Evolutionary conservation across 805 yeast species (phyloP).

Genomic region (Starmerella sirachaensis): DNA sequence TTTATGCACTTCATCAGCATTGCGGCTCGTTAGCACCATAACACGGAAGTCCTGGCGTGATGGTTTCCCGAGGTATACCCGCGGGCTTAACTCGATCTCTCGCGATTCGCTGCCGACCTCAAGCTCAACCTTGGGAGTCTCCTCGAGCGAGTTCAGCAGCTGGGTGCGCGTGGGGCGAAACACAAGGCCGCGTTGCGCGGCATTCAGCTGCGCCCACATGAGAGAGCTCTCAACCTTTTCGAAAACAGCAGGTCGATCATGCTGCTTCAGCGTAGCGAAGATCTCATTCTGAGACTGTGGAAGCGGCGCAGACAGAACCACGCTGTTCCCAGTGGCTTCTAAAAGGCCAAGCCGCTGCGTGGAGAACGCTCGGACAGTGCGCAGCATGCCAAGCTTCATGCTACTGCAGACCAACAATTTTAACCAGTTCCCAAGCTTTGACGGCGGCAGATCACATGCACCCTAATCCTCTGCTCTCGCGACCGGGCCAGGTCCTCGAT

Average conservation of each 20-base stretch:
- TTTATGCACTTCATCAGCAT: conserved; percentile 18
- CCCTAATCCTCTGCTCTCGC: no score
- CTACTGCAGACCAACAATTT: no score
- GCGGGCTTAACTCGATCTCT: conserved; percentile 14
- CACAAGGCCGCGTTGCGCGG: conserved; percentile 18
- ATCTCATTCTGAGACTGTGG: conserved; percentile 5
- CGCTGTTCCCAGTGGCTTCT: not conserved
- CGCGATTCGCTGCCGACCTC: conserved; percentile 3
- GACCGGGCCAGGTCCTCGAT: no score
- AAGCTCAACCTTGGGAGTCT: conserved; percentile 1
- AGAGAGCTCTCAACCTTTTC: conserved; percentile 16
- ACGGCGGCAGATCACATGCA: no score
- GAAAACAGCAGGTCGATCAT: conserved; percentile 9
- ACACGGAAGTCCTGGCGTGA: conserved; percentile 18
- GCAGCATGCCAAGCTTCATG: not conserved
- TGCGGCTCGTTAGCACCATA: conserved; percentile 15
- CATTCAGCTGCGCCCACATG: conserved; percentile 18
- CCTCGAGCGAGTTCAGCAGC: conserved; percentile 1
- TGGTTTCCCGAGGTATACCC: conserved; percentile 23
- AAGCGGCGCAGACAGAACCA: conserved; percentile 8
- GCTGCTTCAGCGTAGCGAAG: conserved; percentile 11
- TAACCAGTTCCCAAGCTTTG: no score
- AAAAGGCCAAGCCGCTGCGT: conserved; percentile 1
- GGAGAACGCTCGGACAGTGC: conserved; percentile 1
- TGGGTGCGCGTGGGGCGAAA: conserved; percentile 22